Percentiles rank a stretch among this genome's conserved stretches.
phyloP scores from a whole-genome alignment of 306 rosid genomes.

The Inga oerstediana region DNA sequence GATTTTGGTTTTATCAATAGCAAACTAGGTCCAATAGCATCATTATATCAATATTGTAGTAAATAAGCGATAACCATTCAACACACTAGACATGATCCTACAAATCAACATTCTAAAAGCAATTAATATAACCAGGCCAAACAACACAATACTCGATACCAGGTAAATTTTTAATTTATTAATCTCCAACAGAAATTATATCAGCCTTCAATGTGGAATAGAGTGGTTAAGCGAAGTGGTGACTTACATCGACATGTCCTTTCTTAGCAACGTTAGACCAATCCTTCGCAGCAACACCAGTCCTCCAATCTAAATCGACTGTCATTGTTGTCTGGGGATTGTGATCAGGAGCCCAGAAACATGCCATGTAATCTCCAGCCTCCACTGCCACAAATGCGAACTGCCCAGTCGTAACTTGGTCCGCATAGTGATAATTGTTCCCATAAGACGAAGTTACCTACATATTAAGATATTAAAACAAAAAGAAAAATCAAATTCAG shows the following conservation, averaged over 20 bases:
- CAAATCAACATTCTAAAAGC: slow-evolving; percentile 5
- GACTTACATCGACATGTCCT: slow-evolving; percentile 86
- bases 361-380: slow-evolving; percentile 86
- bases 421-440: slow-evolving; percentile 71
- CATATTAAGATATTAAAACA: background rate
- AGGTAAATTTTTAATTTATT: background rate
- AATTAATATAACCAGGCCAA: background rate
- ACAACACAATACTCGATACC: background rate
- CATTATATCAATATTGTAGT: background rate
- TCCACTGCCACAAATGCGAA: slow-evolving; percentile 74
- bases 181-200: background rate
- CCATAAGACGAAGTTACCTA: slow-evolving; percentile 88
- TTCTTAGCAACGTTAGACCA: slow-evolving; percentile 97
- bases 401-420: slow-evolving; percentile 68
- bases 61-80: background rate
- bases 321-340: slow-evolving; percentile 59
- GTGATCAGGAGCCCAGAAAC: slow-evolving; percentile 79
- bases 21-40: background rate
- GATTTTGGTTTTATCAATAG: background rate
- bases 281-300: slow-evolving; percentile 93
- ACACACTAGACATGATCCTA: background rate
- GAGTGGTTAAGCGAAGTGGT: background rate
- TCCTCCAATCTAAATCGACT: slow-evolving; percentile 88
- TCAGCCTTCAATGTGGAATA: background rate
- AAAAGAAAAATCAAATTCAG: background rate